These are phyloP conservation scores for Lipomyces chichibuensis DNA, from an alignment of 805 yeast species.

Conservation along the genomic window DNA sequence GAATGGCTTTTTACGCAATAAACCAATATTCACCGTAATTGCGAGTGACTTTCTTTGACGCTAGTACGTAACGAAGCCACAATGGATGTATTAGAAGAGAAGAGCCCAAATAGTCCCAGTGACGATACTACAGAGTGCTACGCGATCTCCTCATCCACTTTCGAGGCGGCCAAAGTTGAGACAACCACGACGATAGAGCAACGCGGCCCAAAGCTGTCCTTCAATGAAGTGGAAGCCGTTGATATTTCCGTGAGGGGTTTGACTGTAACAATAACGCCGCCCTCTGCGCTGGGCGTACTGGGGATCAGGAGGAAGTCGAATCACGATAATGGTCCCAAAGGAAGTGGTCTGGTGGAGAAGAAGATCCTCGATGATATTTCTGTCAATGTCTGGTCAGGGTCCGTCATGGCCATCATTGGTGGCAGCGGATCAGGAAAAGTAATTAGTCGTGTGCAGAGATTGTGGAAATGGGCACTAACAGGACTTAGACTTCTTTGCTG, in stretches of 20 bases:
- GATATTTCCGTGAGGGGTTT: conserved; percentile 33
- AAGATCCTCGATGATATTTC: conserved; percentile 56
- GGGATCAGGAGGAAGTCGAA: conserved; percentile 14
- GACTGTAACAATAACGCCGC: conserved; percentile 23
- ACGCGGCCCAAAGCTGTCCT: conserved; percentile 32
- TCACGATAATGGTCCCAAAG: not conserved
- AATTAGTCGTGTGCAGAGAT: not conserved
- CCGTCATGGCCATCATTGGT: conserved; percentile 79
- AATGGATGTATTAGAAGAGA: not conserved
- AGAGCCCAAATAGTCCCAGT: not conserved
- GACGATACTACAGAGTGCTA: not conserved
- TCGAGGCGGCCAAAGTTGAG: not conserved
- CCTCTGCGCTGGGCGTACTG: conserved; percentile 5
- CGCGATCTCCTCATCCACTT: not conserved
- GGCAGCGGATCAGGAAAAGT: conserved; percentile 83
- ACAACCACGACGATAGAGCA: not conserved
- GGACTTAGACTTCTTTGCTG: conserved; percentile 61
- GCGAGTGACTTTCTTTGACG: too few species aligned
- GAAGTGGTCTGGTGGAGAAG: conserved; percentile 35
- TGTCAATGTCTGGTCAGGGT: conserved; percentile 61
- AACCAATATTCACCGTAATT: too few species aligned
- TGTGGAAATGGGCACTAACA: not conserved
- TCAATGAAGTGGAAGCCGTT: conserved; percentile 36
- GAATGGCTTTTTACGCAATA: too few species aligned
- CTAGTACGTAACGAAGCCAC: not conserved